Conservation (phyloP, 352 stramenopile genomes). For the Phytophthora ohioensis region DNA sequence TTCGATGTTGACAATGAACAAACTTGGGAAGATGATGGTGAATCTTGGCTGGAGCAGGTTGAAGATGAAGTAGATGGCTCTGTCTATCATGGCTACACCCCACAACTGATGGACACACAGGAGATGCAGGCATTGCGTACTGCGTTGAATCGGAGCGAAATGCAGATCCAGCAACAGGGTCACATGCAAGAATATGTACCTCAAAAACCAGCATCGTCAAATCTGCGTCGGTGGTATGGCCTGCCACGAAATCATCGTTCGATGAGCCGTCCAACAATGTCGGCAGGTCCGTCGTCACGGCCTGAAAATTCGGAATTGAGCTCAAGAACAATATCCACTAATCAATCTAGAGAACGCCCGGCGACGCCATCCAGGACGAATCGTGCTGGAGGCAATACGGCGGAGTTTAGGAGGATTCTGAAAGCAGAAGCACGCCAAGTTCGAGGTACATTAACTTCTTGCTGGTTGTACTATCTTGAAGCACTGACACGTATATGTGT, state of each 20-base stretch:
- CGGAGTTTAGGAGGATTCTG: constrained; percentile 49
- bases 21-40: constrained; percentile 5
- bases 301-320: neutral
- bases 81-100: constrained; percentile 44
- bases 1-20: neutral
- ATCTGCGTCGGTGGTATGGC: constrained; percentile 25
- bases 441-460: constrained; percentile 29
- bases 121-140: constrained; percentile 56
- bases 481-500: neutral
- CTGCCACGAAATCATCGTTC: constrained; percentile 18
- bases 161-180: constrained; percentile 51
- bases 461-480: neutral
- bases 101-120: constrained; percentile 65
- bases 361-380: constrained; percentile 1
- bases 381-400: constrained; percentile 19
- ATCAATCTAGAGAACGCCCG: neutral
- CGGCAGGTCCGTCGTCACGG: constrained; percentile 22
- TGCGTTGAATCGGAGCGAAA: constrained; percentile 48
- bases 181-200: constrained; percentile 61
- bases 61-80: constrained; percentile 12
- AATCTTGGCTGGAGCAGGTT: neutral
- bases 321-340: neutral
- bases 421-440: constrained; percentile 52
- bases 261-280: constrained; percentile 18
- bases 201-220: constrained; percentile 35